Conservation (phyloP, 805 yeast species). For the Maudiozyma serrabonitensis region DNA sequence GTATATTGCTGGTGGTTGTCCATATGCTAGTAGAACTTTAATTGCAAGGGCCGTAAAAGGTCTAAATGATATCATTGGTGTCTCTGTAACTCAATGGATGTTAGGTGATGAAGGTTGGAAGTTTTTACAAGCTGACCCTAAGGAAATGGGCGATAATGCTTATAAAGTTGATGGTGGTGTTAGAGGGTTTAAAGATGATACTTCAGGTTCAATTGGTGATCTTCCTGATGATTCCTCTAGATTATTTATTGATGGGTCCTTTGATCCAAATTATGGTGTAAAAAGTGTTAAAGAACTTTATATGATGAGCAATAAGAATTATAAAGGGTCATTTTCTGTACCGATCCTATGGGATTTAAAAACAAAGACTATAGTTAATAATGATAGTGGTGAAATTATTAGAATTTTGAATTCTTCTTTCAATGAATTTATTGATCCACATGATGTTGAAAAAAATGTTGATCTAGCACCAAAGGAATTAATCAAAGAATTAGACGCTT, state of each 20-base stretch:
- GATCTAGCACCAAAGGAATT: constrained; percentile 53
- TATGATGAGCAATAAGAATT: constrained; percentile 62
- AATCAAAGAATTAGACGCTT: constrained; percentile 52
- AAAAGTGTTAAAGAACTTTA: constrained; percentile 61
- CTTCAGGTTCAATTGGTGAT: constrained; percentile 10
- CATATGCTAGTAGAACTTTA: constrained; percentile 86
- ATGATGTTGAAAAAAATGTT: constrained; percentile 30
- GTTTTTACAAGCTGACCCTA: constrained; percentile 31
- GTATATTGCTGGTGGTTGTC: constrained; percentile 85
- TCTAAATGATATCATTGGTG: constrained; percentile 44
- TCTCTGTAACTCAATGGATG: constrained; percentile 82
- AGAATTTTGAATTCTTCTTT: constrained; percentile 73
- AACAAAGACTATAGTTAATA: constrained; percentile 72
- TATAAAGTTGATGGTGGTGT: constrained; percentile 17
- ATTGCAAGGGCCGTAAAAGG: constrained; percentile 70
- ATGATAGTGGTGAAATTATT: constrained; percentile 84
- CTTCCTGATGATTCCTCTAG: constrained; percentile 14
- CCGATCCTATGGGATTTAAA: constrained; percentile 91
- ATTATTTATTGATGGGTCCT: constrained; percentile 32
- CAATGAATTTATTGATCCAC: constrained; percentile 28
- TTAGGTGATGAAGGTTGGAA: constrained; percentile 87
- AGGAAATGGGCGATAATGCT: constrained; percentile 7
- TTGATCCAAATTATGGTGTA: constrained; percentile 51
- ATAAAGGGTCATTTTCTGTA: constrained; percentile 77
- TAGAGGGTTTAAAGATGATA: constrained; percentile 7